Evolutionary conservation across 2,329 filamentous ascomycete genomes (phyloP).

Genomic region (Pochonia chlamydosporia): DNA sequence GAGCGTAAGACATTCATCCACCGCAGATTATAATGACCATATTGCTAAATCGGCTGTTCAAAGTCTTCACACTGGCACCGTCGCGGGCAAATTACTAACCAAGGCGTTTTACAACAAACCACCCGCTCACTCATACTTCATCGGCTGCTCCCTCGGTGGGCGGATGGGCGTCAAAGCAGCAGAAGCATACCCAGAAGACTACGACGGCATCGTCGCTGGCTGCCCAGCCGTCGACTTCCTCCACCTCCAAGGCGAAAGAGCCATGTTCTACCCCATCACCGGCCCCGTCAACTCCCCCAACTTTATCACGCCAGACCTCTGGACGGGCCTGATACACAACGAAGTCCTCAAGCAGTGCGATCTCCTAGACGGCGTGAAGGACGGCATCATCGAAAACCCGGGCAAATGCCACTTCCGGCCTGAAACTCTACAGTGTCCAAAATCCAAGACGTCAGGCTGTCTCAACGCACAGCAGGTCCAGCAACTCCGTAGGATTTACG

Average conservation of each 20-base stretch:
- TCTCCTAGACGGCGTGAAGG: constrained; percentile 38
- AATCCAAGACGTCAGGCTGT: constrained; percentile 26
- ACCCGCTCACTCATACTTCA: constrained; percentile 43
- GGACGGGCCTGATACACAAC: constrained; percentile 17
- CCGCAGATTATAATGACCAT: neutral
- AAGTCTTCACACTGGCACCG: constrained; percentile 40
- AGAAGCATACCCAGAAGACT: constrained; percentile 48
- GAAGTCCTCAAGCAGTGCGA: constrained; percentile 39
- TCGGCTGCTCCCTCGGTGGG: constrained; percentile 55
- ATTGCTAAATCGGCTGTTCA: neutral
- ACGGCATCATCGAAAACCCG: constrained; percentile 42
- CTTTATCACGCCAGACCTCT: constrained; percentile 19
- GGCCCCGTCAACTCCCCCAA: constrained; percentile 25
- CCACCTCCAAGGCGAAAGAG: constrained; percentile 26
- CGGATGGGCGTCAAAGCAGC: constrained; percentile 51
- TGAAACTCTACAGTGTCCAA: constrained; percentile 34
- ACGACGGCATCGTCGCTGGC: constrained; percentile 51
- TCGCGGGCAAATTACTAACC: constrained; percentile 41
- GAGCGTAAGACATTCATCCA: constrained; percentile 13
- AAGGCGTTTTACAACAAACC: constrained; percentile 37
- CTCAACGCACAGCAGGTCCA: constrained; percentile 36
- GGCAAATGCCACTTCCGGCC: constrained; percentile 37
- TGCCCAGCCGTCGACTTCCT: constrained; percentile 34
- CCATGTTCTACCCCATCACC: constrained; percentile 36
- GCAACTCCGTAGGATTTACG: constrained; percentile 26